These are phyloP conservation scores for Pythium guiyangense DNA, from an alignment of 352 stramenopile genomes.

Conservation along the genomic window DNA sequence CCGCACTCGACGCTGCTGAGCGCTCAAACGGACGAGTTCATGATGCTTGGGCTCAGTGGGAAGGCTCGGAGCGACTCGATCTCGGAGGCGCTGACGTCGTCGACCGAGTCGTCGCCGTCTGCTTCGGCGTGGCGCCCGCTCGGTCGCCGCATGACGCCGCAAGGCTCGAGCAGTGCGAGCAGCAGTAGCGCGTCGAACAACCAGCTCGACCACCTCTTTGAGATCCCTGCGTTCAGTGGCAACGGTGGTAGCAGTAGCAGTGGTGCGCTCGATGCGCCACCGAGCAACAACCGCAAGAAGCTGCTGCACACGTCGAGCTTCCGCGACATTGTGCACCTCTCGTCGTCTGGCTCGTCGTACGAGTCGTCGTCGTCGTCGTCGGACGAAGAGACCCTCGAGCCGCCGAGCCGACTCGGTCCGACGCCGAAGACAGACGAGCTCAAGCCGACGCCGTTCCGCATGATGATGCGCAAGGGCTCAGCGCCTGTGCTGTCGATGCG, in stretches of 20 bases:
- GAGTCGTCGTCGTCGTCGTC: slow-evolving; percentile 36
- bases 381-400: slow-evolving; percentile 32
- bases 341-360: slow-evolving; percentile 49
- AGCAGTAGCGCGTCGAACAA: slow-evolving; percentile 8
- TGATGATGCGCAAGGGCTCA: slow-evolving; percentile 21
- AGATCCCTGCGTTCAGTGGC: neutral
- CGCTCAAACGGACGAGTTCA: slow-evolving; percentile 9
- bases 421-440: neutral
- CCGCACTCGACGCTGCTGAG: neutral
- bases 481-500: slow-evolving; percentile 13
- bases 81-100: slow-evolving; percentile 28
- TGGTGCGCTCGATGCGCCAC: neutral
- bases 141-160: slow-evolving; percentile 31
- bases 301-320: slow-evolving; percentile 36
- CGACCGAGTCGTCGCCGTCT: slow-evolving; percentile 28
- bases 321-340: slow-evolving; percentile 41
- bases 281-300: slow-evolving; percentile 13
- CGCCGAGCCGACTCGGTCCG: neutral
- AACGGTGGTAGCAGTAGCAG: neutral
- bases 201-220: slow-evolving; percentile 12
- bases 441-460: slow-evolving; percentile 7
- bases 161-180: slow-evolving; percentile 20
- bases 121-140: slow-evolving; percentile 40
- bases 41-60: slow-evolving; percentile 3
- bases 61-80: slow-evolving; percentile 46